phyloP scores from a whole-genome alignment of 257 asterid genomes.

The Lycium barbarum region DNA sequence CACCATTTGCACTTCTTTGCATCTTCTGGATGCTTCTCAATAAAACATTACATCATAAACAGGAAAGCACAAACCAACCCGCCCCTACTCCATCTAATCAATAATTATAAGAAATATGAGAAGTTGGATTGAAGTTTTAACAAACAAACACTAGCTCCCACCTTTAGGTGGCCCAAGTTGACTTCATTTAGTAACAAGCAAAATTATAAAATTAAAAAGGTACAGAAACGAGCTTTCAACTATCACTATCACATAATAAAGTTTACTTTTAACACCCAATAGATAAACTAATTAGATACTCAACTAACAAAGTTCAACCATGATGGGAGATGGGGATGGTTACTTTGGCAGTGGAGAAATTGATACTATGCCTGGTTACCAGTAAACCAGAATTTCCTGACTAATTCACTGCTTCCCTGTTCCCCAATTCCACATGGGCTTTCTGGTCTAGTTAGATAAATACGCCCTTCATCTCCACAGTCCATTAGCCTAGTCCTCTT shows the following conservation, averaged over 20 bases:
- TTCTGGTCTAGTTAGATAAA: constrained; percentile 15
- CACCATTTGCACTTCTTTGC: background rate
- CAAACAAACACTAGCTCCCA: background rate
- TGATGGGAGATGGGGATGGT: background rate
- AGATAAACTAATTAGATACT: background rate
- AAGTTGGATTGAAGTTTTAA: background rate
- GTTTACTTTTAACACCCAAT: background rate
- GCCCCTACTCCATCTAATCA: background rate
- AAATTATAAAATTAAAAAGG: background rate
- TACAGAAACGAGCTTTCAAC: background rate
- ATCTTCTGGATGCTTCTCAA: background rate
- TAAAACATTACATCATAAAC: background rate
- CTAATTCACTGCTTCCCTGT: background rate
- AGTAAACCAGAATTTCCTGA: constrained; percentile 14
- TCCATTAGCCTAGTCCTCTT: background rate
- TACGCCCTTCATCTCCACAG: background rate
- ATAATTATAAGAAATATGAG: no score
- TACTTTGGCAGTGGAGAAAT: background rate
- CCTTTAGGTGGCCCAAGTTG: background rate
- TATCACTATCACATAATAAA: constrained; percentile 11
- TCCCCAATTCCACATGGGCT: background rate
- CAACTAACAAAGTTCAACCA: background rate
- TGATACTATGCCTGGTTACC: background rate
- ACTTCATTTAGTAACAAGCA: background rate
- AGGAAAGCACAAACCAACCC: background rate